These are phyloP conservation scores for Xylaria sp. DNA, from an alignment of 2,329 filamentous ascomycete species.

Conservation along the genomic window DNA sequence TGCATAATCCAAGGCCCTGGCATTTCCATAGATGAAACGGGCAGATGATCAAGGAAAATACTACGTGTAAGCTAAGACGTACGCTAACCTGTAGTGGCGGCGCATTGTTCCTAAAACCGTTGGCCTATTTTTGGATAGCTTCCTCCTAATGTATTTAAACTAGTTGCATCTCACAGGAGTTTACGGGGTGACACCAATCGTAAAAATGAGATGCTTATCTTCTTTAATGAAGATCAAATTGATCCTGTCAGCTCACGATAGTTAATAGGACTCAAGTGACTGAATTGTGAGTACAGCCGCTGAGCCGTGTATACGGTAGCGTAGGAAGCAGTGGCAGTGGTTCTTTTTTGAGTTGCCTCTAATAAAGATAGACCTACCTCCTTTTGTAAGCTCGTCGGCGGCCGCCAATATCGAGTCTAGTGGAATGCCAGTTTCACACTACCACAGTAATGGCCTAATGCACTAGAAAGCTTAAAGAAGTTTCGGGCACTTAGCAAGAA, in stretches of 20 bases:
- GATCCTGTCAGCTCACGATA: not conserved
- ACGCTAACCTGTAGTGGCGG: not conserved
- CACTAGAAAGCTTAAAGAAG: not conserved
- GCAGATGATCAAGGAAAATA: constrained; percentile 15
- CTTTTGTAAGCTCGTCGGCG: not conserved
- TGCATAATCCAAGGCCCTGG: constrained; percentile 18
- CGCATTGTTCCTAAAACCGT: not conserved
- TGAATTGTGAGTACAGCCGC: not conserved
- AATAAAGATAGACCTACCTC: not conserved
- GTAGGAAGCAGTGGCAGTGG: not conserved
- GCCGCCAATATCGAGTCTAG: not conserved
- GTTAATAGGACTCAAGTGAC: not conserved
- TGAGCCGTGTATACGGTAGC: not conserved
- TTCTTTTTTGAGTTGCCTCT: not conserved
- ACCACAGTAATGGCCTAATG: not conserved
- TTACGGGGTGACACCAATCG: not conserved
- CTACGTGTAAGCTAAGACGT: not conserved
- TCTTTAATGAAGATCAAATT: too few relatives aligned
- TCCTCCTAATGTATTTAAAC: not conserved
- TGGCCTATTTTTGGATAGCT: constrained; percentile 6
- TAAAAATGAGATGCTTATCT: not conserved
- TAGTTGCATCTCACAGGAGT: constrained; percentile 7
- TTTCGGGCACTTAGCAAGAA: constrained; percentile 3
- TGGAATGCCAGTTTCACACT: not conserved
- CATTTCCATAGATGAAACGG: constrained; percentile 25